These are phyloP conservation scores for Cornus kousa DNA, from an alignment of 148 eudicot species.

Conservation along the genomic window DNA sequence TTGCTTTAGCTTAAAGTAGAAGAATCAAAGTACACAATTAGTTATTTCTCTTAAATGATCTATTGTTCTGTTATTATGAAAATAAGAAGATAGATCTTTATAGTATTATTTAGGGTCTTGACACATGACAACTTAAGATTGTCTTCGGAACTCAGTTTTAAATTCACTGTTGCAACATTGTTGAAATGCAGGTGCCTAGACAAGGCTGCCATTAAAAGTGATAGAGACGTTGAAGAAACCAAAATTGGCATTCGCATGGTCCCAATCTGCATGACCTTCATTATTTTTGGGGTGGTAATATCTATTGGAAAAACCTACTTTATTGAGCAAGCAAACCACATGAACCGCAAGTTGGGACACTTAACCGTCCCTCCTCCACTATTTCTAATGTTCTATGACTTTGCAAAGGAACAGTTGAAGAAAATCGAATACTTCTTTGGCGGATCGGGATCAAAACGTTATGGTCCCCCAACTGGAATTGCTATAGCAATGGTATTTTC, in stretches of 20 bases:
- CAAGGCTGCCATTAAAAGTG: conserved; percentile 45
- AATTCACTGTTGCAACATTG: neutral
- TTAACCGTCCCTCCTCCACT: conserved; percentile 30
- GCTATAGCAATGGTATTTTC: conserved; percentile 33
- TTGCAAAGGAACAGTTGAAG: neutral
- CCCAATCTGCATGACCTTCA: conserved; percentile 47
- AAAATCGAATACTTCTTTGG: neutral
- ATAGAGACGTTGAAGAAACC: conserved; percentile 44
- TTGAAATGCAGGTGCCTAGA: conserved; percentile 34
- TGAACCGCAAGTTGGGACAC: conserved; percentile 37
- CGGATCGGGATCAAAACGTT: neutral
- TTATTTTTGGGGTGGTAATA: conserved; percentile 33
- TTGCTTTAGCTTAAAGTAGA: neutral
- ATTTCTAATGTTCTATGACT: conserved; percentile 28
- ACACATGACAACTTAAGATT: neutral
- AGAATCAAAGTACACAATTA: neutral
- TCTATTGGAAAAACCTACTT: conserved; percentile 55
- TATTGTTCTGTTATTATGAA: neutral
- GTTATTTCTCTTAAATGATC: neutral
- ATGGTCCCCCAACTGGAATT: conserved; percentile 24
- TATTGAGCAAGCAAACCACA: conserved; percentile 45
- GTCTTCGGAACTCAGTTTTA: neutral
- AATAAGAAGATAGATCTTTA: too few relatives aligned
- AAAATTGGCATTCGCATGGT: conserved; percentile 35
- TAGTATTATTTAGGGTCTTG: too few relatives aligned